phyloP scores from a whole-genome alignment of 805 yeast species.

The Ogataea dorogensis region DNA sequence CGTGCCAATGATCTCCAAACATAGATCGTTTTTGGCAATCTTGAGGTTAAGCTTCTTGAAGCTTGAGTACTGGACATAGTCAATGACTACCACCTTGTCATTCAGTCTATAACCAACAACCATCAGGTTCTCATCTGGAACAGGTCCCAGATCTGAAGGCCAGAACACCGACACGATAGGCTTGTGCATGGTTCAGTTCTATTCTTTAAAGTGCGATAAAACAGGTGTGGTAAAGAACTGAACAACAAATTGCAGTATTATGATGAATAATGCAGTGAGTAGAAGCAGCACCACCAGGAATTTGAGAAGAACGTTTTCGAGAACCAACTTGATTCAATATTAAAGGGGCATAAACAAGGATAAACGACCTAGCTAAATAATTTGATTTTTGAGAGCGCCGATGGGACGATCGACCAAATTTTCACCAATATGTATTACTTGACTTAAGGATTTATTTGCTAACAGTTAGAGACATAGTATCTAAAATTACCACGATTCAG shows the following conservation, averaged over 20 bases:
- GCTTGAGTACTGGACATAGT: conserved; percentile 19
- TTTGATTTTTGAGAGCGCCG: conserved; percentile 1
- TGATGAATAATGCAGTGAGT: conserved; percentile 1
- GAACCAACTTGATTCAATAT: conserved; percentile 3
- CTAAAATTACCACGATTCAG: conserved; percentile 35
- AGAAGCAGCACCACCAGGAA: conserved; percentile 7
- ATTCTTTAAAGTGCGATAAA: conserved; percentile 3
- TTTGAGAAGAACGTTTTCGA: conserved; percentile 2
- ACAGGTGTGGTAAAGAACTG: conserved; percentile 5
- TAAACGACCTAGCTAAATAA: not conserved
- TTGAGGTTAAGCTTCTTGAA: conserved; percentile 17
- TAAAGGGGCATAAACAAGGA: conserved; percentile 4
- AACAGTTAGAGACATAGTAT: conserved; percentile 19
- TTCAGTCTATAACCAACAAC: conserved; percentile 31
- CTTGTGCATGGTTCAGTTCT: conserved; percentile 9
- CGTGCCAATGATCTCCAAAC: conserved; percentile 28
- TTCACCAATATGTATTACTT: conserved; percentile 14
- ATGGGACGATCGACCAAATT: conserved; percentile 2
- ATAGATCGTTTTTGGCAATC: conserved; percentile 21
- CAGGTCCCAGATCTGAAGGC: conserved; percentile 29
- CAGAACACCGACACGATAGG: conserved; percentile 26
- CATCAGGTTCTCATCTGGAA: conserved; percentile 14
- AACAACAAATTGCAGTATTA: conserved; percentile 1
- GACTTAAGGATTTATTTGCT: conserved; percentile 12
- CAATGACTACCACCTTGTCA: conserved; percentile 27